phyloP scores from a whole-genome alignment of 305 asterid species.

The Nicotiana rustica region DNA sequence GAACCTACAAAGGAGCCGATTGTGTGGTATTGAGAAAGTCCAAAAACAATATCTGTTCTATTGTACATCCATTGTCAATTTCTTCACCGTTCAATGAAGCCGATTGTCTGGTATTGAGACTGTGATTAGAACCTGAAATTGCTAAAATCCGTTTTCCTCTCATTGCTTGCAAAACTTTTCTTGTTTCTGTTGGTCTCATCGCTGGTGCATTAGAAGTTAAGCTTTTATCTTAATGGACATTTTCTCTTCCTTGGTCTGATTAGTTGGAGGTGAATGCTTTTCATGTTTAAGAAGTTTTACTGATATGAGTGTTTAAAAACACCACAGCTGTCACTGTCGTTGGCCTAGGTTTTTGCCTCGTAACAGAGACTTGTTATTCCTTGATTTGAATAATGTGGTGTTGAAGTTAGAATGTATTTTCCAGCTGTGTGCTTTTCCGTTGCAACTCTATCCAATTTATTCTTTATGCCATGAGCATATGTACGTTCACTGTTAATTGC shows the following conservation, averaged over 20 bases:
- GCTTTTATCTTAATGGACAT: not conserved
- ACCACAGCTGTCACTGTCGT: not conserved
- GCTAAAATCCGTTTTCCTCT: not conserved
- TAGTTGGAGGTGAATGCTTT: constrained; percentile 15
- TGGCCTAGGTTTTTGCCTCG: not conserved
- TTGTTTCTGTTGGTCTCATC: not conserved
- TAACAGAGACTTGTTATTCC: not conserved
- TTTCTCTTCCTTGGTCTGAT: not conserved
- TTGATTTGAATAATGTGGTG: not conserved
- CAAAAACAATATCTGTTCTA: not conserved
- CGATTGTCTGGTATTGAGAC: not conserved
- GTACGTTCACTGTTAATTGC: not conserved
- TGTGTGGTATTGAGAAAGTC: not conserved
- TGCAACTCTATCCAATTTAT: constrained; percentile 13
- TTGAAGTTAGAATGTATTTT: not conserved
- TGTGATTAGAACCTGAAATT: not conserved
- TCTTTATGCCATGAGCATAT: not conserved
- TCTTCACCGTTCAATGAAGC: not conserved
- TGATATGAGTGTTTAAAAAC: not conserved
- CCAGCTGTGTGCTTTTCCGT: not conserved
- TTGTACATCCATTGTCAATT: not conserved
- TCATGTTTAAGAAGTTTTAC: not conserved
- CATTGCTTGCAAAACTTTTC: not conserved
- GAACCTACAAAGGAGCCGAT: too few relatives aligned
- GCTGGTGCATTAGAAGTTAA: not conserved